phyloP scores from a whole-genome alignment of 164 flowering plant species.

The Kalanchoe fedtschenkoi region DNA sequence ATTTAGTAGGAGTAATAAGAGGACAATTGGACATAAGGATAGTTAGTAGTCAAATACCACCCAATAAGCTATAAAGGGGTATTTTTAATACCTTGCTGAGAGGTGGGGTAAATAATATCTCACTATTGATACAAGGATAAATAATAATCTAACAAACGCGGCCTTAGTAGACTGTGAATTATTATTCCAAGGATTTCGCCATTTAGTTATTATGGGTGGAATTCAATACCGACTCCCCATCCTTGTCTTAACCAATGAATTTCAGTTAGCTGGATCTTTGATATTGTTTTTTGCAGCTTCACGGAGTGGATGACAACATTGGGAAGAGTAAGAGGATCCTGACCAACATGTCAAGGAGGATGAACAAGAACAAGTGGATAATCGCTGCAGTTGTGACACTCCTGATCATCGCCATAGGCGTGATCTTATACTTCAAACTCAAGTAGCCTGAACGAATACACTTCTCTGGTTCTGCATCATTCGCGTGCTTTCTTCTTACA shows the following conservation, averaged over 20 bases:
- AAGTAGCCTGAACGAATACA: constrained; percentile 13
- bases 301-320: constrained; percentile 60
- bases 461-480: neutral
- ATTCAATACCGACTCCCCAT: no score
- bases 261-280: neutral
- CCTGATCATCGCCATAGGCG: constrained; percentile 30
- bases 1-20: no score
- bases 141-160: no score
- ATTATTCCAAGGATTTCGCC: no score
- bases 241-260: neutral
- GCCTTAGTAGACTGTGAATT: no score
- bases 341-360: constrained; percentile 45
- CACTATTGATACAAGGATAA: no score
- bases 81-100: no score
- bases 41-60: no score
- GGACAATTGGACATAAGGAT: no score
- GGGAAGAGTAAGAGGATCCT: constrained; percentile 49
- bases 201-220: no score
- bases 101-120: no score
- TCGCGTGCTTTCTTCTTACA: neutral
- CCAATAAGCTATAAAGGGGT: no score
- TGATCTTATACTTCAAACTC: constrained; percentile 55
- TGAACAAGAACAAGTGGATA: constrained; percentile 51
- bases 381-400: constrained; percentile 29
- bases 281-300: constrained; percentile 32